A percentile compares a stretch with the other conserved stretches of the same genome.
These are phyloP conservation scores for Globisporangium splendens DNA, from an alignment of 352 stramenopile genomes.

Conservation along the genomic window DNA sequence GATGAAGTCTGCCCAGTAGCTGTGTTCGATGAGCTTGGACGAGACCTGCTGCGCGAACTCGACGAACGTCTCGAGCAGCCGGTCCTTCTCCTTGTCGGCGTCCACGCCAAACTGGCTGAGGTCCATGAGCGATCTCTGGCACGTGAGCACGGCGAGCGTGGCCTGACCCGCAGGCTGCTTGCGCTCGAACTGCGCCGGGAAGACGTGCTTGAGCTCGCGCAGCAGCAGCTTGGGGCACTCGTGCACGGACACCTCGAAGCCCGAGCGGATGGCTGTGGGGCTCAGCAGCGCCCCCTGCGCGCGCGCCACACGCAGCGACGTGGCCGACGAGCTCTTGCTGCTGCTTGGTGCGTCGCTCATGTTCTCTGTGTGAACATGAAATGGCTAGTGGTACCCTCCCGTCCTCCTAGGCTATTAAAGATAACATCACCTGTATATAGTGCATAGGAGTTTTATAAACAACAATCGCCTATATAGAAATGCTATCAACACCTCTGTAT, in stretches of 20 bases:
- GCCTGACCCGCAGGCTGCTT: conserved; percentile 26
- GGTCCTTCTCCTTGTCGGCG: conserved; percentile 94
- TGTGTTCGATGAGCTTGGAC: conserved; percentile 59
- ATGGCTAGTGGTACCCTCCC: neutral
- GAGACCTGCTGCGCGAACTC: conserved; percentile 89
- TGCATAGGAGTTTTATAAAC: too few relatives aligned
- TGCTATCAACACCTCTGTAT: too few relatives aligned
- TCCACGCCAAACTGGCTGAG: conserved; percentile 93
- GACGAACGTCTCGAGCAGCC: conserved; percentile 94
- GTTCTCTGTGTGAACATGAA: conserved; percentile 5
- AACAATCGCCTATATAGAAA: too few relatives aligned
- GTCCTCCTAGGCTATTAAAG: too few relatives aligned
- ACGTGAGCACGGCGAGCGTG: conserved; percentile 91
- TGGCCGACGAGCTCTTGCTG: neutral
- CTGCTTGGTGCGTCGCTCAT: conserved; percentile 13
- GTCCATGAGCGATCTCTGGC: conserved; percentile 92
- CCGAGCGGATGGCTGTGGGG: conserved; percentile 53
- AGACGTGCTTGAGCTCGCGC: conserved; percentile 81
- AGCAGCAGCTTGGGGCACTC: conserved; percentile 61
- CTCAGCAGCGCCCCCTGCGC: conserved; percentile 38
- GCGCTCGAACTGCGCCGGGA: conserved; percentile 50
- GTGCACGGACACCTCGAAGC: conserved; percentile 83
- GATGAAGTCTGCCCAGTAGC: conserved; percentile 97
- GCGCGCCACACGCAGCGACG: conserved; percentile 13
- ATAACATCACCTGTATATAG: too few relatives aligned